phyloP scores from a whole-genome alignment of 257 asterid species.

The Echium plantagineum region DNA sequence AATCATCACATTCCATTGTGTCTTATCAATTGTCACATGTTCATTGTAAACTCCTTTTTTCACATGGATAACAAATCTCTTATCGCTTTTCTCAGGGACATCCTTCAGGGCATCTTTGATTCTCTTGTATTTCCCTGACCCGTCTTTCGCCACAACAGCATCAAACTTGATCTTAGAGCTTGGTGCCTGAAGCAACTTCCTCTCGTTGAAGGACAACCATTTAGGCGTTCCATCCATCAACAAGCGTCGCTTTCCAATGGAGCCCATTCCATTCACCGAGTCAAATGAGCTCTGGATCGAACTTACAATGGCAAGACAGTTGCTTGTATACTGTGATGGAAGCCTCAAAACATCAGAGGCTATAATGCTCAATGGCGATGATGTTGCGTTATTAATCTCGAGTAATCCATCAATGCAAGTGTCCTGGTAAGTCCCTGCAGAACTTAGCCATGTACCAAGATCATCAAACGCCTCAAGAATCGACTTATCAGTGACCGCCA shows the following conservation, averaged over 20 bases:
- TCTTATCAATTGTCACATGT: slow-evolving; percentile 36
- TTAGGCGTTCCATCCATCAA: slow-evolving; percentile 34
- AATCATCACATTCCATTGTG: slow-evolving; percentile 40
- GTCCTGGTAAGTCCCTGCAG: slow-evolving; percentile 61
- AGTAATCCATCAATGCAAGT: slow-evolving; percentile 57
- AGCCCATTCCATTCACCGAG: slow-evolving; percentile 23
- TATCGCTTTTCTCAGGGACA: slow-evolving; percentile 30
- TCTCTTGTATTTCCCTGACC: slow-evolving; percentile 28
- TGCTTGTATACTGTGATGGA: slow-evolving; percentile 50
- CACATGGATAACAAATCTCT: slow-evolving; percentile 33
- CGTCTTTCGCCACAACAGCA: slow-evolving; percentile 40
- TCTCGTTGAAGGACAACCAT: slow-evolving; percentile 41
- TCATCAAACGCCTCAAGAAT: slow-evolving; percentile 29
- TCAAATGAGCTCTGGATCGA: slow-evolving; percentile 19
- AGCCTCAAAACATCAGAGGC: slow-evolving; percentile 27
- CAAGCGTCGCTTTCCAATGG: slow-evolving; percentile 31
- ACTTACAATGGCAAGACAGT: slow-evolving; percentile 50
- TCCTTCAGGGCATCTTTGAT: slow-evolving; percentile 30
- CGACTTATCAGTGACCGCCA: slow-evolving; percentile 20
- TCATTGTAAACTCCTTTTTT: slow-evolving; percentile 33
- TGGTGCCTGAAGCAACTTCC: slow-evolving; percentile 25
- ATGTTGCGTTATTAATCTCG: slow-evolving; percentile 5
- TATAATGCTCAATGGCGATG: slow-evolving; percentile 1
- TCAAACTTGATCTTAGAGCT: slow-evolving; percentile 23
- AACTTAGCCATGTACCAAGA: slow-evolving; percentile 65